A percentile compares a stretch with the other conserved stretches of the same genome.
Evolutionary conservation across 768 basidiomycete species (phyloP).

Genomic region (Termitomyces heimii): DNA sequence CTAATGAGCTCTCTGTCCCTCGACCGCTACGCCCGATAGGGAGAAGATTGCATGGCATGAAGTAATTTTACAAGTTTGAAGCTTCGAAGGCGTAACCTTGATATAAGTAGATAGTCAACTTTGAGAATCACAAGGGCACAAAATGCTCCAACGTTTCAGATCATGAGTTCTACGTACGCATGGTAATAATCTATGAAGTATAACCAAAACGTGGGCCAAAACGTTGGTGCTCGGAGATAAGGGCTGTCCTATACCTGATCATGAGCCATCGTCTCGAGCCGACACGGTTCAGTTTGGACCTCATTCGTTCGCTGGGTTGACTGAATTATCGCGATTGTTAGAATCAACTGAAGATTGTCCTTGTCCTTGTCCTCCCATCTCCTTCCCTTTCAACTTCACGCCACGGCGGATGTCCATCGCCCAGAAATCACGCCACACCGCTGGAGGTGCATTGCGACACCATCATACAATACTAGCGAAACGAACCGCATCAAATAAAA

Average conservation of each 20-base stretch:
- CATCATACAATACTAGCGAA: slow-evolving; percentile 16
- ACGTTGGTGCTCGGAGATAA: not conserved
- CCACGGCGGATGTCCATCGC: not conserved
- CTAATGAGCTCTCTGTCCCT: no score
- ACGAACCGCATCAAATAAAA: slow-evolving; percentile 10
- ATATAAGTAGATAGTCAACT: not conserved
- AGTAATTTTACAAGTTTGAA: no score
- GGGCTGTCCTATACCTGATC: no score
- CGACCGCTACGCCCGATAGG: no score
- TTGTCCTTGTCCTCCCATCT: not conserved
- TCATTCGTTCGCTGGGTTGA: not conserved
- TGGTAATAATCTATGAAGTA: not conserved
- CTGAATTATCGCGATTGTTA: not conserved
- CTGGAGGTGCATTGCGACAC: slow-evolving; percentile 10
- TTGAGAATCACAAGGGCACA: not conserved
- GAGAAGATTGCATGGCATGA: no score
- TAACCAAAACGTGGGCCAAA: not conserved
- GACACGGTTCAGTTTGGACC: not conserved
- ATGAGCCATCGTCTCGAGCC: not conserved
- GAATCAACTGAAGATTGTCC: not conserved
- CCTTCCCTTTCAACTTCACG: not conserved
- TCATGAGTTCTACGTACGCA: not conserved
- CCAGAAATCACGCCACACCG: not conserved
- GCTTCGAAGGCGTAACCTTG: not conserved
- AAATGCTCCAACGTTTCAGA: not conserved